Evolutionary conservation across 148 eudicot species (phyloP).

Genomic region (Tetragonia tetragonoides): DNA sequence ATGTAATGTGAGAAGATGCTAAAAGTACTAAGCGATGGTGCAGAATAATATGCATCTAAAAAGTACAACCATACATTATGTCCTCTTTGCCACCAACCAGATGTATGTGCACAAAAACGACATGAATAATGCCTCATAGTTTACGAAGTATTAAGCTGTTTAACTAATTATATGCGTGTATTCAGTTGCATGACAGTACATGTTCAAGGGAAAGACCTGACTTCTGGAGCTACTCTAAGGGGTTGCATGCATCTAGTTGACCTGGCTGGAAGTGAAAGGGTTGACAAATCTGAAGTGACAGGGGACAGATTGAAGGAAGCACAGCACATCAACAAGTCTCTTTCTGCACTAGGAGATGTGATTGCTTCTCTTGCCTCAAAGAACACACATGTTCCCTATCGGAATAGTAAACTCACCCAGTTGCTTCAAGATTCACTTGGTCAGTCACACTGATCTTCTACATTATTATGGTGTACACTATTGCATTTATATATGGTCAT

Average conservation of each 20-base stretch:
- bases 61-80: too few relatives aligned
- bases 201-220: conserved; percentile 80
- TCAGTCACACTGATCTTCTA: conserved; percentile 20
- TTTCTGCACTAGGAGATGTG: conserved; percentile 93
- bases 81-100: too few relatives aligned
- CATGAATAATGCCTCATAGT: neutral
- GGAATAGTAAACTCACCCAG: conserved; percentile 91
- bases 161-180: conserved; percentile 10
- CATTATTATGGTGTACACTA: neutral
- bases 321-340: conserved; percentile 85
- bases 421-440: conserved; percentile 95
- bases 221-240: conserved; percentile 65
- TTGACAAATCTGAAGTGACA: conserved; percentile 72
- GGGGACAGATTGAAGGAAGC: conserved; percentile 96
- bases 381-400: conserved; percentile 77
- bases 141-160: neutral
- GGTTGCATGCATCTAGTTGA: conserved; percentile 98
- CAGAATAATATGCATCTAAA: too few relatives aligned
- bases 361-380: conserved; percentile 80
- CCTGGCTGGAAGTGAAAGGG: conserved; percentile 97
- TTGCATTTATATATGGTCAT: neutral
- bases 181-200: conserved; percentile 93
- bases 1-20: neutral
- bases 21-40: too few relatives aligned
- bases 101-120: too few relatives aligned